Evolutionary conservation across 2,329 filamentous ascomycete species (phyloP).

Genomic region (Fusarium sp.): DNA sequence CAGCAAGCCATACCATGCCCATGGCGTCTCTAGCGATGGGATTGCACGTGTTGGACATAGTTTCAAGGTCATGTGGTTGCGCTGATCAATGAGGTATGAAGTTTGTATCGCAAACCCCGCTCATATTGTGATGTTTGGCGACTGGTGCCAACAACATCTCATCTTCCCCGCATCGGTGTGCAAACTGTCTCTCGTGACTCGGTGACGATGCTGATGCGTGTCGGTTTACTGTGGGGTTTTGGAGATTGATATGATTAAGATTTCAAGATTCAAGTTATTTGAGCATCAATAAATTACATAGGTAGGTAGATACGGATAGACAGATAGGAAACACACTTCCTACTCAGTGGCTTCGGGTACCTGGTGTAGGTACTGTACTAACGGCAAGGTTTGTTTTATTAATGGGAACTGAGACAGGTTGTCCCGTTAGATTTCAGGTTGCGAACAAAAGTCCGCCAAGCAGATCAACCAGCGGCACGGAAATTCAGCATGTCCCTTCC

Average conservation of each 20-base stretch:
- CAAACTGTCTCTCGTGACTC: slow-evolving; percentile 32
- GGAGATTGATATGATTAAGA: slow-evolving; percentile 32
- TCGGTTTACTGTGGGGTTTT: slow-evolving; percentile 1
- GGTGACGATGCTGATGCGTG: slow-evolving; percentile 16
- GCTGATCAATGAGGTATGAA: slow-evolving; percentile 23
- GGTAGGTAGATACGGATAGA: neutral
- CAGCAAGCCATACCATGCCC: slow-evolving; percentile 4
- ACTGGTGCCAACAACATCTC: slow-evolving; percentile 32
- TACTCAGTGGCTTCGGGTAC: slow-evolving; percentile 28
- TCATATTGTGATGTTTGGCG: neutral
- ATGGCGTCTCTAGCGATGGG: slow-evolving; percentile 14
- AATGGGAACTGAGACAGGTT: slow-evolving; percentile 10
- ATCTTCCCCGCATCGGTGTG: slow-evolving; percentile 33
- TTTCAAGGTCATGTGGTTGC: slow-evolving; percentile 39
- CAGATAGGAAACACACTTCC: neutral
- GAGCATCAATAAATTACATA: neutral
- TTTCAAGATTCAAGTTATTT: slow-evolving; percentile 34
- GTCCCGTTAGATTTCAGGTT: slow-evolving; percentile 6
- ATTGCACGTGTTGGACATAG: slow-evolving; percentile 35
- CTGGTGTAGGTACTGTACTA: slow-evolving; percentile 1
- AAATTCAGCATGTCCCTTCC: neutral
- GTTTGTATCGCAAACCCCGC: slow-evolving; percentile 27
- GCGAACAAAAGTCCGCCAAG: neutral
- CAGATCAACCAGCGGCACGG: neutral
- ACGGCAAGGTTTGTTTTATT: slow-evolving; percentile 21